These are phyloP conservation scores for Pythium guiyangense DNA, from an alignment of 352 stramenopile species.

Conservation along the genomic window DNA sequence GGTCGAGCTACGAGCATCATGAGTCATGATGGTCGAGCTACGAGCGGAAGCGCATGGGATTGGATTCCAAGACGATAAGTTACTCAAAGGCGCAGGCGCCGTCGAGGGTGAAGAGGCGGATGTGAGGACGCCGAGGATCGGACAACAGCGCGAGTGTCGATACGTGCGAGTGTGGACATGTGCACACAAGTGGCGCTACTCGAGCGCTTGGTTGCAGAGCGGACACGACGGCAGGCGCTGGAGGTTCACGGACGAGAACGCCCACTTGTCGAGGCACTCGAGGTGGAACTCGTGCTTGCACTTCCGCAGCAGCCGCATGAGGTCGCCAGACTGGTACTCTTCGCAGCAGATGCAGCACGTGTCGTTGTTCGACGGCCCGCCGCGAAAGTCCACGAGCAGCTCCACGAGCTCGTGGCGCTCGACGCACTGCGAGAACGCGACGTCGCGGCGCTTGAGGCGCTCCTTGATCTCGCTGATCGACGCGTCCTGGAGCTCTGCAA, in stretches of 20 bases:
- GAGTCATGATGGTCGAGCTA: too few species aligned
- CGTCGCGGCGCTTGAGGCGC: constrained; percentile 59
- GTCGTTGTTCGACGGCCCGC: constrained; percentile 78
- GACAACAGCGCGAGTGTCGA: too few species aligned
- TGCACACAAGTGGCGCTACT: constrained; percentile 24
- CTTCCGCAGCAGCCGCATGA: constrained; percentile 69
- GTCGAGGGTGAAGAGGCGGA: too few species aligned
- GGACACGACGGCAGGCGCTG: constrained; percentile 68
- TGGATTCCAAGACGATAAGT: too few species aligned
- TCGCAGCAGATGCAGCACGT: constrained; percentile 88
- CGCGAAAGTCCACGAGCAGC: constrained; percentile 64
- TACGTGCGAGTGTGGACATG: too few species aligned
- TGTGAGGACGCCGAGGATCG: too few species aligned
- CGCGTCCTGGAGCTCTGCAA: constrained; percentile 43
- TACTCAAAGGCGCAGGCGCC: too few species aligned
- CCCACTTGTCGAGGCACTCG: constrained; percentile 88
- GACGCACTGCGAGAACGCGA: constrained; percentile 54
- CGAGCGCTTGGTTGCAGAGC: constrained; percentile 77
- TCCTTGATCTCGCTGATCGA: constrained; percentile 71
- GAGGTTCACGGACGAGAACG: constrained; percentile 70
- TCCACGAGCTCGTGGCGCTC: constrained; percentile 72
- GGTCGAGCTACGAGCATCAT: too few species aligned
- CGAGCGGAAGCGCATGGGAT: too few species aligned
- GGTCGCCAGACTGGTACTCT: constrained; percentile 74
- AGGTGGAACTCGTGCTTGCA: constrained; percentile 89